These are phyloP conservation scores for Trichoderma sp. DNA, from an alignment of 2,329 filamentous ascomycete genomes.

Conservation along the genomic window DNA sequence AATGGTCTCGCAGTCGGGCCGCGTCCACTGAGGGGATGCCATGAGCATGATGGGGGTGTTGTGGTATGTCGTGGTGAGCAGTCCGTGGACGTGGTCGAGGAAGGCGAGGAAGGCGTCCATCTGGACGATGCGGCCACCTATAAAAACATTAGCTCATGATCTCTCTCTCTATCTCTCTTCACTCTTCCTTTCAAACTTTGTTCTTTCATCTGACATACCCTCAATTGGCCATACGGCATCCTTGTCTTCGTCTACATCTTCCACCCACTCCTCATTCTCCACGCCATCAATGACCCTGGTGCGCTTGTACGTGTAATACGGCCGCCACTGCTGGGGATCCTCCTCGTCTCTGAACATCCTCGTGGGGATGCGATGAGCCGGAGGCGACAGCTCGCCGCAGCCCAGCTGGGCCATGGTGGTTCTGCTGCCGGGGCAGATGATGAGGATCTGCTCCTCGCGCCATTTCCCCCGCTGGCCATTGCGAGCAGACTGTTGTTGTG, in stretches of 20 bases:
- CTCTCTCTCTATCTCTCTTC: not conserved
- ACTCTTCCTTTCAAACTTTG: not conserved
- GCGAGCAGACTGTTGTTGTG: constrained; percentile 25
- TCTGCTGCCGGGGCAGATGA: constrained; percentile 82
- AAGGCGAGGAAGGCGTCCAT: constrained; percentile 94
- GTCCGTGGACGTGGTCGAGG: constrained; percentile 86
- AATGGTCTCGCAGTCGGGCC: constrained; percentile 81
- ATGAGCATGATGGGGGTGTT: constrained; percentile 94
- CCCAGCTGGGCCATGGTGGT: constrained; percentile 90
- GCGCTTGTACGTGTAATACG: constrained; percentile 73
- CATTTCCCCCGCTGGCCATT: constrained; percentile 62
- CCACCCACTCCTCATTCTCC: constrained; percentile 73
- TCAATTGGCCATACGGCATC: constrained; percentile 86
- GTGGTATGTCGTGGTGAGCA: constrained; percentile 88
- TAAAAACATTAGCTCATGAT: constrained; percentile 2
- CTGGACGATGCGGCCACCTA: constrained; percentile 78
- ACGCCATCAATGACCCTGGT: constrained; percentile 53
- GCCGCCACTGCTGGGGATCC: constrained; percentile 69
- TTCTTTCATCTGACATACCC: constrained; percentile 41
- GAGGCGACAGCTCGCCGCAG: constrained; percentile 86
- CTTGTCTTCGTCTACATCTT: constrained; percentile 84
- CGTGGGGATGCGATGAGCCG: constrained; percentile 82
- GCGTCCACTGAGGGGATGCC: constrained; percentile 86
- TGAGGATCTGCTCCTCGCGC: constrained; percentile 65
- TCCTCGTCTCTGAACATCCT: constrained; percentile 92